Percentiles rank a stretch among this genome's conserved stretches.
These are phyloP conservation scores for Ophiostoma quercus DNA, from an alignment of 2,329 filamentous ascomycete species.

Conservation along the genomic window DNA sequence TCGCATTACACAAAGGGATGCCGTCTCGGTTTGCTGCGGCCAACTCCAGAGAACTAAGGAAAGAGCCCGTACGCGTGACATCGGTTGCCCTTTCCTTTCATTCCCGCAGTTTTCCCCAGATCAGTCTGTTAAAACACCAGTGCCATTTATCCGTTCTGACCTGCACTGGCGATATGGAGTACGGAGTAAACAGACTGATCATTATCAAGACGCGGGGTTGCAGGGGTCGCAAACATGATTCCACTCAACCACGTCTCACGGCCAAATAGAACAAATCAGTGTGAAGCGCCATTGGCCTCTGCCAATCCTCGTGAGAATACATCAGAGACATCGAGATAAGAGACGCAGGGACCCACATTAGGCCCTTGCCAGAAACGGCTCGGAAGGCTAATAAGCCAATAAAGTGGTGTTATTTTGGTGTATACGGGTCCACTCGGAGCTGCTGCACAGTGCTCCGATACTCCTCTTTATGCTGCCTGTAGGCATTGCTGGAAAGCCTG, in stretches of 20 bases:
- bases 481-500: neutral
- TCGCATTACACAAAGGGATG: neutral
- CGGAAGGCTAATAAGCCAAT: neutral
- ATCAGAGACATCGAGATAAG: constrained; percentile 3
- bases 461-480: neutral
- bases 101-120: neutral
- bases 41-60: neutral
- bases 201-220: neutral
- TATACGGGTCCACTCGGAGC: neutral
- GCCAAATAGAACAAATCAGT: neutral
- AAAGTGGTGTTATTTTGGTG: neutral
- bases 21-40: neutral
- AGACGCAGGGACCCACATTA: neutral
- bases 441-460: constrained; percentile 7
- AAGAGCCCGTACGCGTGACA: neutral
- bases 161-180: neutral
- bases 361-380: neutral
- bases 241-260: too few species aligned
- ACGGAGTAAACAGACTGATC: neutral
- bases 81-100: neutral
- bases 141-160: neutral
- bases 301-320: neutral
- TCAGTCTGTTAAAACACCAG: neutral
- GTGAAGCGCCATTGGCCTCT: neutral
- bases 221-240: neutral